Percentiles rank a stretch among this genome's conserved stretches.
Conservation (phyloP, 768 basidiomycete genomes). For the Russula ochroleuca region DNA sequence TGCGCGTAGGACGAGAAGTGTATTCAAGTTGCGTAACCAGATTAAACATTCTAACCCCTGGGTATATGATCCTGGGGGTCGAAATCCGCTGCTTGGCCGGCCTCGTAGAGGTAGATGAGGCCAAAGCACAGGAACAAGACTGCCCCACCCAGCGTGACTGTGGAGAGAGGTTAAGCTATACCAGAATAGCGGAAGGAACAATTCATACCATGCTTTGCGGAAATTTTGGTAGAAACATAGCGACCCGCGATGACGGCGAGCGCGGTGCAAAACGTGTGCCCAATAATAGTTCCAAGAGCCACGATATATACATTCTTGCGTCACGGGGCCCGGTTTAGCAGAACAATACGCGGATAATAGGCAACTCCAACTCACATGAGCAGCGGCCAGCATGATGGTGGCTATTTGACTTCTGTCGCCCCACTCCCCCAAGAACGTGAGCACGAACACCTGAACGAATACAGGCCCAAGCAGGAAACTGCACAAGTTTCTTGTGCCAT, state of each 20-base stretch:
- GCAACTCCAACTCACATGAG: constrained; percentile 61
- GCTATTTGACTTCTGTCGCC: constrained; percentile 97
- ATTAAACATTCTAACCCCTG: constrained; percentile 11
- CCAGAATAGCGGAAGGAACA: neutral
- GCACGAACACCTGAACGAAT: constrained; percentile 89
- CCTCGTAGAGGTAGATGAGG: constrained; percentile 25
- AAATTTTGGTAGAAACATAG: constrained; percentile 89
- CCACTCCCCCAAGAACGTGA: constrained; percentile 99
- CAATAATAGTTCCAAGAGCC: constrained; percentile 82
- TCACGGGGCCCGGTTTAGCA: constrained; percentile 14
- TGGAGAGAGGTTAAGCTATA: neutral
- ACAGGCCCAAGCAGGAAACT: constrained; percentile 84
- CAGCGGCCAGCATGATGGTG: constrained; percentile 91
- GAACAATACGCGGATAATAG: constrained; percentile 4
- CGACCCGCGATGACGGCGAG: constrained; percentile 92
- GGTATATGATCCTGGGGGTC: constrained; percentile 27
- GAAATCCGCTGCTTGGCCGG: constrained; percentile 18
- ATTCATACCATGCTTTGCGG: constrained; percentile 82
- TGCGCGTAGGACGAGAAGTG: neutral
- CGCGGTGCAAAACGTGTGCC: constrained; percentile 82
- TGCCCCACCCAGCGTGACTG: constrained; percentile 28
- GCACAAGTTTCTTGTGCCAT: constrained; percentile 78
- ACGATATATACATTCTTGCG: constrained; percentile 87
- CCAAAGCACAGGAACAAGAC: constrained; percentile 26
- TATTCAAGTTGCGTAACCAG: neutral